phyloP scores from a whole-genome alignment of 768 basidiomycete genomes.

The Lepiota brunneoincarnata region DNA sequence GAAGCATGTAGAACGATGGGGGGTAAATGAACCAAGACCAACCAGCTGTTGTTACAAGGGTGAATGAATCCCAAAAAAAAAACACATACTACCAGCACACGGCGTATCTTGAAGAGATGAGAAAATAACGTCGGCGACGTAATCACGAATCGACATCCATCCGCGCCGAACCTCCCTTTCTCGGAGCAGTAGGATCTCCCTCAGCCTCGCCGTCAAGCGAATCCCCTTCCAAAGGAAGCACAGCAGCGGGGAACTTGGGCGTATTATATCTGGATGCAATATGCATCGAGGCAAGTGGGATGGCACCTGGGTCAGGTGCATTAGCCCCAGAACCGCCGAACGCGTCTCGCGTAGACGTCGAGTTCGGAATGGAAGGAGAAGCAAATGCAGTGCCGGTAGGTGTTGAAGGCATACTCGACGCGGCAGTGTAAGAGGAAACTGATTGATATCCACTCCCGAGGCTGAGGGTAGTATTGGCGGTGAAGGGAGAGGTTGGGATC shows the following conservation, averaged over 20 bases:
- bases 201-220: not conserved
- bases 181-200: not conserved
- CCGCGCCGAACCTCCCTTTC: not conserved
- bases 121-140: not conserved
- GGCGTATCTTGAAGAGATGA: not conserved
- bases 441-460: slow-evolving; percentile 1
- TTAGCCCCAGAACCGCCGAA: slow-evolving; percentile 11
- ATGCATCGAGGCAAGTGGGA: slow-evolving; percentile 28
- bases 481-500: slow-evolving; percentile 22
- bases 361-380: slow-evolving; percentile 12
- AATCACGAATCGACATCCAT: slow-evolving; percentile 7
- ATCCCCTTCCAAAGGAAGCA: slow-evolving; percentile 20
- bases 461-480: slow-evolving; percentile 18
- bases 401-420: slow-evolving; percentile 32
- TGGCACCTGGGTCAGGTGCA: slow-evolving; percentile 23
- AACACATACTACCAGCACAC: not conserved
- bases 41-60: no score
- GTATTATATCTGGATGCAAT: slow-evolving; percentile 24
- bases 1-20: no score
- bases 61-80: slow-evolving; percentile 10
- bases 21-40: no score
- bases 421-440: slow-evolving; percentile 3
- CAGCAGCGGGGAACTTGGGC: slow-evolving; percentile 20
- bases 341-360: not conserved
- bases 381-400: slow-evolving; percentile 25